Conservation (phyloP, 768 basidiomycete species). For the Fomitopsis serialis region DNA sequence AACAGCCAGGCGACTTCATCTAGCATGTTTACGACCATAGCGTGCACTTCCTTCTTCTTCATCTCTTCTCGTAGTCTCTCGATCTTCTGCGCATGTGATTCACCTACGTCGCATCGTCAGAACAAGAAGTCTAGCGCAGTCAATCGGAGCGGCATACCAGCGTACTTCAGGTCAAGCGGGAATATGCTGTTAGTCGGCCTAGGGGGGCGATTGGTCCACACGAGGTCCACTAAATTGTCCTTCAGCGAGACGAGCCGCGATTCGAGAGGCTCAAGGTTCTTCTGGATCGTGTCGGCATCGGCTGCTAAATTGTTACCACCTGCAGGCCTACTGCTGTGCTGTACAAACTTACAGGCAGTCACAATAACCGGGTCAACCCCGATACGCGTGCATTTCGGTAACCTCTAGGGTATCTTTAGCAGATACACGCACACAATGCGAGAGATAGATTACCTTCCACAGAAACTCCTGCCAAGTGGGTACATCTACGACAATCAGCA, state of each 20-base stretch:
- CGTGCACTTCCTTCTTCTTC: constrained; percentile 56
- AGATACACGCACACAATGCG: too few species aligned
- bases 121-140: neutral
- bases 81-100: constrained; percentile 65
- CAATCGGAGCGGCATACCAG: constrained; percentile 40
- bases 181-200: constrained; percentile 66
- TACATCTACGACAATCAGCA: constrained; percentile 47
- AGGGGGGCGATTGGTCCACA: constrained; percentile 70
- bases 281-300: constrained; percentile 60
- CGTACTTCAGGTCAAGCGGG: constrained; percentile 66
- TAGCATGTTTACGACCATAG: constrained; percentile 78
- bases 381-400: constrained; percentile 57
- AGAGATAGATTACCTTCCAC: constrained; percentile 67
- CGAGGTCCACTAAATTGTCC: constrained; percentile 71
- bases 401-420: constrained; percentile 36
- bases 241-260: constrained; percentile 63
- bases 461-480: constrained; percentile 90
- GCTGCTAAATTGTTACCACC: constrained; percentile 27
- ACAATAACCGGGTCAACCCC: constrained; percentile 83
- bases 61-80: constrained; percentile 59
- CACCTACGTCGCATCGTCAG: constrained; percentile 33
- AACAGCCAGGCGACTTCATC: constrained; percentile 96
- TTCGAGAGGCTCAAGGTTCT: constrained; percentile 45
- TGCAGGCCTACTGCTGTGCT: neutral
- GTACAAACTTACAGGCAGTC: constrained; percentile 43